Base-by-base conservation (phyloP, 2,329 filamentous ascomycete genomes). In the Pseudopithomyces chartarum region DNA sequence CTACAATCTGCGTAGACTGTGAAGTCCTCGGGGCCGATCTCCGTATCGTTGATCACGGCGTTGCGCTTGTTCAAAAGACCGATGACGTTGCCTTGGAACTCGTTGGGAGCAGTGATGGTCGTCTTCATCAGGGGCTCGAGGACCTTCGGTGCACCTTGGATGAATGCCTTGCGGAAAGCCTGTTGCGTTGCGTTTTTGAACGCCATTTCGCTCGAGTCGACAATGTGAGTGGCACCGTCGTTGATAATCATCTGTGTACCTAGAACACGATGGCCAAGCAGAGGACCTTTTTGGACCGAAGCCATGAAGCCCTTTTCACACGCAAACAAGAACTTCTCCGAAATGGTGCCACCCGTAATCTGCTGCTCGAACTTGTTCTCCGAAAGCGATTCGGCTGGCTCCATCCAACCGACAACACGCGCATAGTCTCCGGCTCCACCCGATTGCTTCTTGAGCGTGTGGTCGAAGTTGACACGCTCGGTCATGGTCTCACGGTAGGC, bases 71-170 rank as follows among this genome's bases (percentile, higher is more conserved):
- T 99, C 81, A 99, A 84, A 48, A 99, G 81, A 69, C 92, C 93
- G 54, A 98, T 91, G 63, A 99, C 90, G 74, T 92, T 93, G 73
- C 95, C 95, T 80, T 99, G 95, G 83, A 98, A 99, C 82, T 99
- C 95, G 71, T 90, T 92, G 45, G 95, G 95, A 0, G 95, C 93
- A 32, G 92, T 97, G 70, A 99, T 92, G 59, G 92, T 93, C 0
- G 92, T 97, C 85, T 97, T 98, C 95, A 99, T 99, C 53, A 99
- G 80, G 5, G 95, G 95, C 79, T 99, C 95, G 34, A 99, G 86
- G 10, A 99, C 88, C 68, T 91, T 86, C 2, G 94, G 93, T 51
- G 87, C 85, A 33, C 89, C 91, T 12, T 90, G 87, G 58, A 84
- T 82, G 81, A 99, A 98, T 17, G 92, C 90, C 80, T 97, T 97